Percentiles rank a stretch among this genome's conserved stretches.
Evolutionary conservation across 163 green algal species (phyloP).

Genomic region (Chloromonas sp.): DNA sequence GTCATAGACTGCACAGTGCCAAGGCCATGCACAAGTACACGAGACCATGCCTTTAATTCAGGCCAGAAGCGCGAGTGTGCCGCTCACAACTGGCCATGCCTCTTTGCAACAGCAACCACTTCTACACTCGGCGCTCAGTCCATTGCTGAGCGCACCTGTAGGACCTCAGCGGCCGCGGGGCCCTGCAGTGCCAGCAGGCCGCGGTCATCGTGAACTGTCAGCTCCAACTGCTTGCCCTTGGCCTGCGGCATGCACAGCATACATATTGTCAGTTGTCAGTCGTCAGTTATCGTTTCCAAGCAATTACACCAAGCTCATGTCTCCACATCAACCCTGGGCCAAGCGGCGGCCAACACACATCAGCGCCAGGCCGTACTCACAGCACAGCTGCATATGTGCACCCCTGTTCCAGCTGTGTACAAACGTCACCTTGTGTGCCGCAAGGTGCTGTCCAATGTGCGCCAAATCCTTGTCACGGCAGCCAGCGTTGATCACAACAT

Average conservation of each 20-base stretch:
- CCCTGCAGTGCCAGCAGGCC: constrained; percentile 84
- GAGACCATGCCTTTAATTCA: no score
- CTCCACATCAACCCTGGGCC: no score
- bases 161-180: constrained; percentile 63
- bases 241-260: constrained; percentile 8
- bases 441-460: constrained; percentile 82
- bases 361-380: not conserved
- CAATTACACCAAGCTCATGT: no score
- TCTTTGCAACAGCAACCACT: no score
- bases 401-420: not conserved
- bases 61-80: no score
- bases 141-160: constrained; percentile 29
- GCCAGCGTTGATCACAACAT: constrained; percentile 96
- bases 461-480: constrained; percentile 96
- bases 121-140: no score
- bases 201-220: constrained; percentile 86
- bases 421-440: constrained; percentile 9
- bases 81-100: no score
- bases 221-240: constrained; percentile 45
- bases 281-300: not conserved
- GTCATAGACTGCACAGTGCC: constrained; percentile 29
- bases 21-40: not conserved
- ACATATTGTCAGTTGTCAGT: not conserved
- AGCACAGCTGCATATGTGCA: not conserved
- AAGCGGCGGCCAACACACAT: no score